Percentiles rank a stretch among this genome's conserved stretches.
These are phyloP conservation scores for Penicillium alfredii DNA, from an alignment of 495 filamentous ascomycete genomes.

Conservation along the genomic window DNA sequence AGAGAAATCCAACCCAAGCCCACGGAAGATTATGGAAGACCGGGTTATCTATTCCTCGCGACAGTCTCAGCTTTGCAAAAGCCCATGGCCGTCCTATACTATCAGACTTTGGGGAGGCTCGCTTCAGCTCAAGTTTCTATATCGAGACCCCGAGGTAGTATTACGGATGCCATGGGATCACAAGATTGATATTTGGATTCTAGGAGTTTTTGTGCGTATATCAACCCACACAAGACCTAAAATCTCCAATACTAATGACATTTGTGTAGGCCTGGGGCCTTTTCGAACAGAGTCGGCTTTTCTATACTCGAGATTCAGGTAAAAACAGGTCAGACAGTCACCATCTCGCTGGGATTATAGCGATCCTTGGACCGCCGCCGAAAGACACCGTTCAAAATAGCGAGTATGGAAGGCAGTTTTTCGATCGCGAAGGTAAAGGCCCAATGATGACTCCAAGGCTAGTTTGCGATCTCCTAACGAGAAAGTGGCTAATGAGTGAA, in stretches of 20 bases:
- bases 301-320: conserved; percentile 32
- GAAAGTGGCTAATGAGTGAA: neutral
- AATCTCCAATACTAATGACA: conserved; percentile 5
- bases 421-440: conserved; percentile 15
- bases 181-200: conserved; percentile 38
- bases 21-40: conserved; percentile 13
- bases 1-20: conserved; percentile 18
- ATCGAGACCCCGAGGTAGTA: conserved; percentile 38
- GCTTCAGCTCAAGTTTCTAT: conserved; percentile 13
- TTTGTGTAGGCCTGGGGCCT: conserved; percentile 31
- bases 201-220: conserved; percentile 35
- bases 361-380: conserved; percentile 36
- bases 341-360: conserved; percentile 39
- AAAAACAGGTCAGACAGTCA: conserved; percentile 26
- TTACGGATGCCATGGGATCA: conserved; percentile 31
- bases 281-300: conserved; percentile 38
- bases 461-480: neutral
- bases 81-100: conserved; percentile 17
- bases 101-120: conserved; percentile 27
- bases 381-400: conserved; percentile 26
- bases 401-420: conserved; percentile 19
- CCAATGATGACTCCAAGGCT: neutral
- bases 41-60: conserved; percentile 21
- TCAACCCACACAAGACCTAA: neutral
- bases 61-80: conserved; percentile 2